Percentiles rank a stretch among this genome's conserved stretches.
These are phyloP conservation scores for peach (Prunus persica) DNA, from an alignment of 306 rosid genomes.

Conservation along the genomic window Prunus_persica_NCBIv2 NC_034015.1:21621501-21622000, in stretches of 20 bases:
- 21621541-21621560: conserved; percentile 37
- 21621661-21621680: conserved; percentile 34
- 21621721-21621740: conserved; percentile 31
- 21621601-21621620: conserved; percentile 44
- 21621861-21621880: conserved; percentile 73
- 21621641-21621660: conserved; percentile 29
- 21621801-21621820: conserved; percentile 54
- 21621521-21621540: conserved; percentile 41
- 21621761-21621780: conserved; percentile 31
- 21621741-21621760: conserved; percentile 28
- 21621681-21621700: conserved; percentile 43
- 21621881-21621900: conserved; percentile 46
- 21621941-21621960: background rate
- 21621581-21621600: conserved; percentile 32
- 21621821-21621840: conserved; percentile 74
- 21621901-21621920: conserved; percentile 12
- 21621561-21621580: conserved; percentile 39
- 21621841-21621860: conserved; percentile 87
- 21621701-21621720: conserved; percentile 34
- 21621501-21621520: conserved; percentile 60
- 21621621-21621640: conserved; percentile 39
- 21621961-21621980: conserved; percentile 63
- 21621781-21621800: conserved; percentile 27
- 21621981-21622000: conserved; percentile 67
- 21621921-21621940: background rate